Evolutionary conservation across 2,329 filamentous ascomycete genomes (phyloP).

Genomic region (Grosmannia serpens): DNA sequence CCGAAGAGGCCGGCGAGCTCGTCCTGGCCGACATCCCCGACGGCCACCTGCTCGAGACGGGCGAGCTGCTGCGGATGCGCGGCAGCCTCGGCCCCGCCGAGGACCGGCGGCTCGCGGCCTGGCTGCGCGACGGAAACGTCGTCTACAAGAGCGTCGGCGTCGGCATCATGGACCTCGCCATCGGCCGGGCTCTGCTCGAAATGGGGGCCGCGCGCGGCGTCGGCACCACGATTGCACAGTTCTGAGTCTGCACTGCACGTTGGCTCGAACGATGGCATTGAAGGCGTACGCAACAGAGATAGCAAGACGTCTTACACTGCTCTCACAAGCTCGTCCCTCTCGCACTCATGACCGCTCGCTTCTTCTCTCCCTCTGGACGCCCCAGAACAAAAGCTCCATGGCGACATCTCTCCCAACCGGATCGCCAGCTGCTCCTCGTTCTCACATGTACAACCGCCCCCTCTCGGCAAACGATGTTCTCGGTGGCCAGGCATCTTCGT

Average conservation of each 20-base stretch:
- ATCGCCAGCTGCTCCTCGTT: no score
- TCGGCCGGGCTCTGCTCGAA: conserved; percentile 44
- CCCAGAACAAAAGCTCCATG: no score
- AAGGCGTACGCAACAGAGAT: no score
- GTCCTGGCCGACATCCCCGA: conserved; percentile 48
- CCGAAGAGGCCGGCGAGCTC: conserved; percentile 56
- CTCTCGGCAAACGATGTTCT: background rate
- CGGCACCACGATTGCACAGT: conserved; percentile 22
- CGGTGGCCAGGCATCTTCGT: no score
- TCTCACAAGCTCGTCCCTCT: no score
- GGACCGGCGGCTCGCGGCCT: conserved; percentile 18
- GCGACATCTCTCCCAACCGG: no score
- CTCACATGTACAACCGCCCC: background rate
- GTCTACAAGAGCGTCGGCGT: conserved; percentile 61
- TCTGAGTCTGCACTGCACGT: no score
- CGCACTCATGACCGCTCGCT: no score
- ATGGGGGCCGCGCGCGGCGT: conserved; percentile 43
- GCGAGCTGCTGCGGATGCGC: conserved; percentile 50
- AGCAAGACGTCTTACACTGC: background rate
- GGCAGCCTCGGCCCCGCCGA: conserved; percentile 27
- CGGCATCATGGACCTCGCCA: conserved; percentile 56
- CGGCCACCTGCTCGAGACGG: conserved; percentile 43
- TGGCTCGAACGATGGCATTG: no score
- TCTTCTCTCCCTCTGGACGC: no score
- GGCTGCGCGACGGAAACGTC: conserved; percentile 51